phyloP scores from a whole-genome alignment of 345 rosid genomes.

The Physaria fendleri region DNA sequence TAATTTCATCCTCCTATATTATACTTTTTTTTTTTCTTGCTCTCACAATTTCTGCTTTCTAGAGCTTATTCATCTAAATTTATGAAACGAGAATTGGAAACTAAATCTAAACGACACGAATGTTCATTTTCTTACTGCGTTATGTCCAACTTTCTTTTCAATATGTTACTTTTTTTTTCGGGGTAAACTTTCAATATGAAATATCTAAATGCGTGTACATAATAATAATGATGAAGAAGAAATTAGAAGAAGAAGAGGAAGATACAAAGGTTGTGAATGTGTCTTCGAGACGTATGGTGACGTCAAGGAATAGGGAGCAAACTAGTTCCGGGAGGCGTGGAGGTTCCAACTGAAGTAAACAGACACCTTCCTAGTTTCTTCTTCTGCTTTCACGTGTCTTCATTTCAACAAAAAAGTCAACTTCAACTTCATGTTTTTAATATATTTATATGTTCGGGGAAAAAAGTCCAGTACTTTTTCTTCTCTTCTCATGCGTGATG shows the following conservation, averaged over 20 bases:
- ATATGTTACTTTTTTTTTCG: not conserved
- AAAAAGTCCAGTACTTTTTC: not conserved
- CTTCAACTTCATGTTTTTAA: not conserved
- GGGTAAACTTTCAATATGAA: too few species aligned
- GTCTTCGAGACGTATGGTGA: slow-evolving; percentile 8
- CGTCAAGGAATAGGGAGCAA: not conserved
- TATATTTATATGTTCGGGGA: not conserved
- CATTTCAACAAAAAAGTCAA: not conserved
- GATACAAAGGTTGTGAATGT: slow-evolving; percentile 7
- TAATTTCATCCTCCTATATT: not conserved
- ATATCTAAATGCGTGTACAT: not conserved
- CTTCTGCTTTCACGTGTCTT: not conserved
- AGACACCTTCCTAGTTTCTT: not conserved
- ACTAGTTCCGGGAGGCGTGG: slow-evolving; percentile 23
- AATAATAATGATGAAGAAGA: not conserved
- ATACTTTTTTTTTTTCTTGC: too few species aligned
- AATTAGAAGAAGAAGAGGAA: slow-evolving; percentile 1
- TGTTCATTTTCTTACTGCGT: not conserved
- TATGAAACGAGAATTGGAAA: too few species aligned
- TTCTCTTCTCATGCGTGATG: not conserved
- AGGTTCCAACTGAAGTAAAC: slow-evolving; percentile 15
- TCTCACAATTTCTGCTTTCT: too few species aligned
- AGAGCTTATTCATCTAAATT: not conserved
- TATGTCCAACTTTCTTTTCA: not conserved
- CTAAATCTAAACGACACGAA: not conserved